These are phyloP conservation scores for Epichloe coenophiala DNA, from an alignment of 2,329 filamentous ascomycete genomes.

Conservation along the genomic window DNA sequence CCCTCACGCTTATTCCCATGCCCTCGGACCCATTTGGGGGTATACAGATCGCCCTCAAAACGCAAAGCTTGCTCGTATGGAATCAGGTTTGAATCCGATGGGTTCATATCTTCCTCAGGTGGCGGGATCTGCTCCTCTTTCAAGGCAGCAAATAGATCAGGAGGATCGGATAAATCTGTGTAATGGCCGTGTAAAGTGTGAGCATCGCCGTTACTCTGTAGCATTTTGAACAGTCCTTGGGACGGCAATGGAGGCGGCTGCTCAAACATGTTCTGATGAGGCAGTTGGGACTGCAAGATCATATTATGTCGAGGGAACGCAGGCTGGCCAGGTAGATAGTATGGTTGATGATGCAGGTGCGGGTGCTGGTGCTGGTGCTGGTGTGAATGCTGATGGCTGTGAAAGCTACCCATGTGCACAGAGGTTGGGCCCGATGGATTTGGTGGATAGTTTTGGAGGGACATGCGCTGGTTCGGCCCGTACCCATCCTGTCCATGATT, in stretches of 20 bases:
- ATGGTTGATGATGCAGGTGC: slow-evolving; percentile 31
- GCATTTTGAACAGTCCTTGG: slow-evolving; percentile 58
- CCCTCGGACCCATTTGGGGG: slow-evolving; percentile 70
- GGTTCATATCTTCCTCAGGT: slow-evolving; percentile 70
- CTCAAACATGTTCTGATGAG: slow-evolving; percentile 41
- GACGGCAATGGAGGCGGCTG: slow-evolving; percentile 51
- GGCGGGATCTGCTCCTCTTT: slow-evolving; percentile 61
- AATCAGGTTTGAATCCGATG: slow-evolving; percentile 58
- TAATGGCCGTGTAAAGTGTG: slow-evolving; percentile 57
- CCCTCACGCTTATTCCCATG: slow-evolving; percentile 80
- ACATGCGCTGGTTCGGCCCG: slow-evolving; percentile 41
- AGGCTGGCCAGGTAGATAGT: slow-evolving; percentile 37
- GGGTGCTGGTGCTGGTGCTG: slow-evolving; percentile 20
- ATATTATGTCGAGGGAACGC: slow-evolving; percentile 43
- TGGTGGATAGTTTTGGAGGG: slow-evolving; percentile 22
- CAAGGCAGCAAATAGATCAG: slow-evolving; percentile 63
- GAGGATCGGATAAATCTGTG: slow-evolving; percentile 59
- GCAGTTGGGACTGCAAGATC: slow-evolving; percentile 35
- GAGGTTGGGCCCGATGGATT: slow-evolving; percentile 24
- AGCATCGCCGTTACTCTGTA: slow-evolving; percentile 61
- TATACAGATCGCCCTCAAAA: slow-evolving; percentile 72
- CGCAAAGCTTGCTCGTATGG: slow-evolving; percentile 69
- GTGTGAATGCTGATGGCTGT: slow-evolving; percentile 15
- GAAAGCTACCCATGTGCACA: slow-evolving; percentile 40
- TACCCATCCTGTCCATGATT: slow-evolving; percentile 43